Evolutionary conservation across 768 basidiomycete genomes (phyloP).

Genomic region (Dendrothele bispora): DNA sequence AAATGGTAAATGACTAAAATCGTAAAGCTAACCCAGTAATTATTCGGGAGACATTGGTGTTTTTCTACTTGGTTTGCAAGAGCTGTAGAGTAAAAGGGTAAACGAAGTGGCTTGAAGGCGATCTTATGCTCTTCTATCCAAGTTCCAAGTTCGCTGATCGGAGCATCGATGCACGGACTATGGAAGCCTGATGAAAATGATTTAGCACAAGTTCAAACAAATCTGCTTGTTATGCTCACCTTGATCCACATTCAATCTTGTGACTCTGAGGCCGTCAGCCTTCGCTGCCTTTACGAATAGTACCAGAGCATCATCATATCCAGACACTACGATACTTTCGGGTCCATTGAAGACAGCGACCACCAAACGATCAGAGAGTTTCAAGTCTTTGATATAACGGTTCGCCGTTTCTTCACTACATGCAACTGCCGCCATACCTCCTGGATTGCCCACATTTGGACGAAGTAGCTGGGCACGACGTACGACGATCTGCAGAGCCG

Average conservation of each 20-base stretch:
- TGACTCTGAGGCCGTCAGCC: conserved; percentile 23
- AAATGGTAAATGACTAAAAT: not conserved
- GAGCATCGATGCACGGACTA: conserved; percentile 29
- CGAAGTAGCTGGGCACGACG: conserved; percentile 28
- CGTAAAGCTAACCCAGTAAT: conserved; percentile 28
- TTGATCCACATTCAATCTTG: conserved; percentile 31
- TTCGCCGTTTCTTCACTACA: conserved; percentile 22
- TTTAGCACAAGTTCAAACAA: not conserved
- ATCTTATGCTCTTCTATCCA: conserved; percentile 27
- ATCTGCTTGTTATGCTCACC: too few relatives aligned
- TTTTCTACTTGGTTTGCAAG: conserved; percentile 24
- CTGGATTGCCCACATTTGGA: conserved; percentile 24
- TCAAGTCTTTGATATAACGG: conserved; percentile 21
- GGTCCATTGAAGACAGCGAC: conserved; percentile 31
- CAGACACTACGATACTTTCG: conserved; percentile 28
- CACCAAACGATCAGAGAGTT: conserved; percentile 19
- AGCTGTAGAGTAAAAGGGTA: conserved; percentile 30
- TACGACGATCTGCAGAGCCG: conserved; percentile 29
- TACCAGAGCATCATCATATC: conserved; percentile 24
- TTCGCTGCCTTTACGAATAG: conserved; percentile 26
- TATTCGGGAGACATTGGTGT: conserved; percentile 17
- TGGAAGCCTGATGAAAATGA: conserved; percentile 28
- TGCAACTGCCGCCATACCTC: conserved; percentile 32
- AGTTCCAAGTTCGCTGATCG: conserved; percentile 11
- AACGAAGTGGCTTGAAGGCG: conserved; percentile 18